Evolutionary conservation across 345 rosid species (phyloP).

Genomic region (Cochlearia excelsa): DNA sequence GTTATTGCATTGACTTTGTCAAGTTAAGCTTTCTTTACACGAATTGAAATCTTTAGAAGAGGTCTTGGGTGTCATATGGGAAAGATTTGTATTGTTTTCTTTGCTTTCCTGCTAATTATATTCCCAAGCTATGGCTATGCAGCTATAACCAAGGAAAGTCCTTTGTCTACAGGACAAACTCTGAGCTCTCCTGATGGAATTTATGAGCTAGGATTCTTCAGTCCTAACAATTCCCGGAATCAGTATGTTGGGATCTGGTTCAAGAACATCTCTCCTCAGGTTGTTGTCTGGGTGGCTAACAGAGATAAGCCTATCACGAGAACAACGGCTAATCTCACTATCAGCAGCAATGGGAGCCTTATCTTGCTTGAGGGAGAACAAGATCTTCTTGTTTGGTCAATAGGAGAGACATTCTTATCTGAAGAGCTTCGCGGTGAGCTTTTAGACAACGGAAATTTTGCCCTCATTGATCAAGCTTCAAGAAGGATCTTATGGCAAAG

Average conservation of each 20-base stretch:
- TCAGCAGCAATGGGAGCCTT: slow-evolving; percentile 28
- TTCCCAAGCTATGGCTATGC: slow-evolving; percentile 23
- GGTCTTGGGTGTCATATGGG: slow-evolving; percentile 6
- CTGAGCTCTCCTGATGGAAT: slow-evolving; percentile 27
- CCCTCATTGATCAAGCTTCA: slow-evolving; percentile 28
- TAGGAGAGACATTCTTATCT: slow-evolving; percentile 15
- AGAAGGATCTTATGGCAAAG: slow-evolving; percentile 27
- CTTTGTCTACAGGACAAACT: slow-evolving; percentile 33
- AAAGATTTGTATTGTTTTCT: slow-evolving; percentile 15
- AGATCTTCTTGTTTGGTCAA: slow-evolving; percentile 28
- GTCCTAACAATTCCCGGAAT: slow-evolving; percentile 25
- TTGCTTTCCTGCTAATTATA: slow-evolving; percentile 11
- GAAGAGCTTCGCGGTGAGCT: slow-evolving; percentile 25
- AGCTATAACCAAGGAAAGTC: slow-evolving; percentile 28
- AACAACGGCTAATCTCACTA: slow-evolving; percentile 17
- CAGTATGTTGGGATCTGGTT: too few species aligned
- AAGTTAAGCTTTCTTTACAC: slow-evolving; percentile 7
- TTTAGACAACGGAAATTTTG: slow-evolving; percentile 29
- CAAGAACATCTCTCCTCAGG: too few species aligned
- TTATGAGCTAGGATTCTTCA: slow-evolving; percentile 44
- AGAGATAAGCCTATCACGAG: slow-evolving; percentile 11
- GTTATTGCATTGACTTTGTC: slow-evolving; percentile 27
- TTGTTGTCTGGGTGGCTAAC: too few species aligned
- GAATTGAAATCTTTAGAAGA: slow-evolving; percentile 13
- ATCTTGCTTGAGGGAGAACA: slow-evolving; percentile 16